Base-by-base conservation (phyloP, 148 eudicot genomes). In the Camellia sinensis region DNA sequence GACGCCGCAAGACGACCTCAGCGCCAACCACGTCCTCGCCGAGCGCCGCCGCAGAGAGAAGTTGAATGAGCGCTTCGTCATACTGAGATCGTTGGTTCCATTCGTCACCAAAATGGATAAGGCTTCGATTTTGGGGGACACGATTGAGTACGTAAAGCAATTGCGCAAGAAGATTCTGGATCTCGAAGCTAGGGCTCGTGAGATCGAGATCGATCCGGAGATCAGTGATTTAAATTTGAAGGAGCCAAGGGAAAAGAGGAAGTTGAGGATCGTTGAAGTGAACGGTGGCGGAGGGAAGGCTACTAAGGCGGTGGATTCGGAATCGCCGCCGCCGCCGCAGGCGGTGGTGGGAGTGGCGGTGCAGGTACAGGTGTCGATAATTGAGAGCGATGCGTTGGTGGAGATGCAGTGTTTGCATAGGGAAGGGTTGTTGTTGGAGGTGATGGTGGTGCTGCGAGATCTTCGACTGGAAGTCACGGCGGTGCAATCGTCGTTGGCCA, bases 81-180 rank as follows among this genome's bases (percentile, higher is more conserved):
- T 86, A 2, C 65, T 95, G 17, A 82, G 98, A 71, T 88, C 98
- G 1, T 75, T 93, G 11, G 98, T 95, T 11, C 99, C 99, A 0
- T 90, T 92, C 67, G 95, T 93, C 22, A 95, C 98, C 22, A 95
- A 93, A 78, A 95, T 92, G 98, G 99, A 95, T 62, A 93, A 95
- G 81, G 99, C 97, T 14, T 95, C 98, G 15, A 93, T 95, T n/a
- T 81, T 95, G 3, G 99, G 93, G 7, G 98, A 95, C 82, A 91
- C 98, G 0, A 95, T 95, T 59, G 97, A 93, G 86, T 95, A 95
- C 66, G 85, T 95, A 22, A 93, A 95, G 84, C 97, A 92, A 70
- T 71, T 95, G 40, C 82, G 89, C 0, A 91, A 80, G 52, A 93
- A 85, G 74, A 84, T 92, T 6, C 91, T 88, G 43, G 95, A 93